Evolutionary conservation across 306 rosid genomes (phyloP).

Genomic region (Arachis hypogaea): DNA sequence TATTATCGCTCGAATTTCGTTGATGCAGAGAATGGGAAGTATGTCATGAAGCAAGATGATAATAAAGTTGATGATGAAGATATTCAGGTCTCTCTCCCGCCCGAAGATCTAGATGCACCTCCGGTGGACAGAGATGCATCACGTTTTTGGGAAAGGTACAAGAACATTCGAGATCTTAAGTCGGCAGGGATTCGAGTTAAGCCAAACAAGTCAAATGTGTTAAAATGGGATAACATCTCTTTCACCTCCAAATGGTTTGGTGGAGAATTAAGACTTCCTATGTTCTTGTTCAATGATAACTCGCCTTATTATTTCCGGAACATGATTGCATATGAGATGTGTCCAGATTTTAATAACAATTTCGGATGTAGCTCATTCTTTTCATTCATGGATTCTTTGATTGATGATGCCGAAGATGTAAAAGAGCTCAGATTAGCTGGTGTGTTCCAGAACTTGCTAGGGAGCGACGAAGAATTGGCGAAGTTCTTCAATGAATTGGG

Average conservation of each 20-base stretch:
- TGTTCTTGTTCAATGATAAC: not conserved
- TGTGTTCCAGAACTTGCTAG: too few relatives aligned
- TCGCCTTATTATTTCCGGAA: not conserved
- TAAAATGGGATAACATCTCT: not conserved
- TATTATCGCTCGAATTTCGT: too few relatives aligned
- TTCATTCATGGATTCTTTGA: too few relatives aligned
- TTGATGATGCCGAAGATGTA: too few relatives aligned
- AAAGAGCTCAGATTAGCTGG: too few relatives aligned
- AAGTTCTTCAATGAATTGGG: too few relatives aligned
- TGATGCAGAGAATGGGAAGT: not conserved
- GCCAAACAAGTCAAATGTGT: not conserved
- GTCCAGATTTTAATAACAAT: too few relatives aligned
- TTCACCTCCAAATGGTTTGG: not conserved
- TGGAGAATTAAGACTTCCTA: not conserved
- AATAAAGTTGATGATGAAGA: too few relatives aligned
- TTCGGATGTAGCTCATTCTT: too few relatives aligned
- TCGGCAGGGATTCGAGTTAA: not conserved
- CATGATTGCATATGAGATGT: not conserved
- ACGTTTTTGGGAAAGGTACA: not conserved
- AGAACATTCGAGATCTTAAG: not conserved
- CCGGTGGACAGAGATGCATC: not conserved
- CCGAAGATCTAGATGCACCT: too few relatives aligned
- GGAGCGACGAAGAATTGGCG: too few relatives aligned
- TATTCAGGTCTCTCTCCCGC: too few relatives aligned
- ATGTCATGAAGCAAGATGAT: not conserved